Percentiles rank a stretch among this genome's conserved stretches.
These are phyloP conservation scores for Venustampulla echinocandica DNA, from an alignment of 495 filamentous ascomycete species.

Conservation along the genomic window DNA sequence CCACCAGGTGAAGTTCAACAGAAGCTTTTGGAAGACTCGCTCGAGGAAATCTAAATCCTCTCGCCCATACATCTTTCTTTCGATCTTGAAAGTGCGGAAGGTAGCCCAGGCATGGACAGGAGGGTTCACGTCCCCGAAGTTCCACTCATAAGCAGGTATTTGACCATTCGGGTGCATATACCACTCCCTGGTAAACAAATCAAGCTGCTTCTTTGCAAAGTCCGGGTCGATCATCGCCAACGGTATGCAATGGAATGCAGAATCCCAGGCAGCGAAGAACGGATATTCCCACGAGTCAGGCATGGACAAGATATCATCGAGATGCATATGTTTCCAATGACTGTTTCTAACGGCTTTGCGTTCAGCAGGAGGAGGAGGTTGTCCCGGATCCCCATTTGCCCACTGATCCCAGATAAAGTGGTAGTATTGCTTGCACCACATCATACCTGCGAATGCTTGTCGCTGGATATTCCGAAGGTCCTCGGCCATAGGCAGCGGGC, in stretches of 20 bases:
- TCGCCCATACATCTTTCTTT: conserved; percentile 91
- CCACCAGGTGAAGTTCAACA: conserved; percentile 99
- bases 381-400: conserved; percentile 66
- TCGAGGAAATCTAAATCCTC: conserved; percentile 94
- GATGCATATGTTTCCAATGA: conserved; percentile 86
- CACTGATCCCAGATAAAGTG: conserved; percentile 96
- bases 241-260: conserved; percentile 92
- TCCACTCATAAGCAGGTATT: conserved; percentile 88
- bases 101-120: conserved; percentile 95
- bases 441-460: conserved; percentile 90
- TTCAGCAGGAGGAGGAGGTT: conserved; percentile 74
- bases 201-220: conserved; percentile 94
- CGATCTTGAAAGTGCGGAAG: conserved; percentile 94
- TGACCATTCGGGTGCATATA: conserved; percentile 99
- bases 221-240: conserved; percentile 95
- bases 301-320: conserved; percentile 94
- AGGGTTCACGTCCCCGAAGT: conserved; percentile 94
- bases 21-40: conserved; percentile 89
- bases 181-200: conserved; percentile 93
- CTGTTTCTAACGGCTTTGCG: conserved; percentile 77
- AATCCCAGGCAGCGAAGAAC: conserved; percentile 97
- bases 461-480: conserved; percentile 92
- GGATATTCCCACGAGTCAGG: conserved; percentile 98
- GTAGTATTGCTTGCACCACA: conserved; percentile 97
- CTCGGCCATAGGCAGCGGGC: conserved; percentile 87